These are phyloP conservation scores for Paramecium tetraurelia DNA, from an alignment of 73 alveolate genomes.

Conservation along the genomic window DNA sequence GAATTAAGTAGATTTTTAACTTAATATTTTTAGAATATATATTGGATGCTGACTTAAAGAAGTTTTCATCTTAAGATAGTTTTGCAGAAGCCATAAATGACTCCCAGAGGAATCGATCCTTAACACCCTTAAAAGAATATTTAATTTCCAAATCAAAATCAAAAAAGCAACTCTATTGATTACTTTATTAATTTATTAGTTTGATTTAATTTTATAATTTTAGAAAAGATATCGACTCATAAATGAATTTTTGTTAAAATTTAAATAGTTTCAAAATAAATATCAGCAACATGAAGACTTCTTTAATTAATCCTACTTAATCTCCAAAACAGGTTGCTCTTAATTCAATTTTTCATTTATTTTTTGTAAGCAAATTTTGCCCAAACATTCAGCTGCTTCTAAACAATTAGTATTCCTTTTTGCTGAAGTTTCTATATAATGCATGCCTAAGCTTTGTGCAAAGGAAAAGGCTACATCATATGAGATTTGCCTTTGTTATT, in stretches of 20 bases:
- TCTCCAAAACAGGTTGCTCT: neutral
- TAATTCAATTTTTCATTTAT: neutral
- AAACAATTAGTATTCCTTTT: neutral
- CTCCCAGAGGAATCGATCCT: neutral
- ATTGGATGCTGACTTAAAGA: neutral
- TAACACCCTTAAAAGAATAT: neutral
- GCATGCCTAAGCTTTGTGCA: slow-evolving; percentile 41
- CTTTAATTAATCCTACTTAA: neutral
- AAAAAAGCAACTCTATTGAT: neutral
- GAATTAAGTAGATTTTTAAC: neutral
- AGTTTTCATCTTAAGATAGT: neutral
- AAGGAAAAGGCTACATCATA: slow-evolving; percentile 36
- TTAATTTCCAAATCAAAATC: neutral
- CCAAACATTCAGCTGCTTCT: neutral
- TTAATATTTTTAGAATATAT: neutral
- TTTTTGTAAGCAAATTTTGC: neutral
- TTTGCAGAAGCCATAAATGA: neutral
- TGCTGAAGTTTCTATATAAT: slow-evolving; percentile 54
- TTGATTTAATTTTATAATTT: neutral
- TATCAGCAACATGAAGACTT: neutral
- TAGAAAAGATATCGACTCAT: neutral
- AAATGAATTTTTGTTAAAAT: neutral
- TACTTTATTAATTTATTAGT: neutral
- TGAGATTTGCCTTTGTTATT: slow-evolving; percentile 38
- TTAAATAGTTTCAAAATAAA: neutral